Conservation (phyloP, 2,329 filamentous ascomycete genomes). For the Colletotrichum destructivum region DNA sequence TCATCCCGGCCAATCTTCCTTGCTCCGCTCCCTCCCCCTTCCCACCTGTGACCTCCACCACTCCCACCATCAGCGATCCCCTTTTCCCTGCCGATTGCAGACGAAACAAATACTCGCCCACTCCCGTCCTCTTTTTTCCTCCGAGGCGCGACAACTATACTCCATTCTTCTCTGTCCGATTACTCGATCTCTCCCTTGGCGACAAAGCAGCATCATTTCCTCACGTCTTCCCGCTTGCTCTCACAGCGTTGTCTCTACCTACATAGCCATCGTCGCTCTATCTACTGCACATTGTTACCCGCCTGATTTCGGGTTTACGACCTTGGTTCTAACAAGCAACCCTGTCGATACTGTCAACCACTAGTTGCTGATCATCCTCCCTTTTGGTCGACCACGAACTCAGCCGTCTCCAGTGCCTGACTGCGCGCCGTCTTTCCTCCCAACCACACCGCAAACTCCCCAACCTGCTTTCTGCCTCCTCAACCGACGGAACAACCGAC, state of each 20-base stretch:
- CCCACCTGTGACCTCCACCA: slow-evolving; percentile 32
- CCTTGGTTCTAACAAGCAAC: slow-evolving; percentile 29
- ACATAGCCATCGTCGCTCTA: neutral
- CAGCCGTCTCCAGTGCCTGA: slow-evolving; percentile 10
- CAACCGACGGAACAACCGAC: neutral
- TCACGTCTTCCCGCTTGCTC: slow-evolving; percentile 20
- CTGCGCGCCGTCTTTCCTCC: slow-evolving; percentile 13
- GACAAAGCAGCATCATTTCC: slow-evolving; percentile 3
- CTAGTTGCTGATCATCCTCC: slow-evolving; percentile 40
- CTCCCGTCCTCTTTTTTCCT: slow-evolving; percentile 17
- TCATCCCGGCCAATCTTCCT: slow-evolving; percentile 11
- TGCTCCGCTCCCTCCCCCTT: slow-evolving; percentile 24
- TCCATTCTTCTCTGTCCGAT: neutral
- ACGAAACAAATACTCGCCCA: slow-evolving; percentile 34
- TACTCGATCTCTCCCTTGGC: slow-evolving; percentile 2
- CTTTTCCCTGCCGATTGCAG: slow-evolving; percentile 35
- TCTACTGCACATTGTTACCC: slow-evolving; percentile 19
- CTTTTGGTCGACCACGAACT: slow-evolving; percentile 36
- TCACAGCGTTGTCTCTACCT: slow-evolving; percentile 5
- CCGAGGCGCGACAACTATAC: slow-evolving; percentile 19
- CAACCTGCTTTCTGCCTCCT: neutral
- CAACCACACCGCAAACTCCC: neutral
- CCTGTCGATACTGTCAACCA: slow-evolving; percentile 35
- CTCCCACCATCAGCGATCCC: slow-evolving; percentile 25
- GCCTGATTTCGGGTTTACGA: slow-evolving; percentile 8